Percentiles rank a stretch among this genome's conserved stretches.
phyloP scores from a whole-genome alignment of 2,329 filamentous ascomycete species.

The Penicillium glabrum region DNA sequence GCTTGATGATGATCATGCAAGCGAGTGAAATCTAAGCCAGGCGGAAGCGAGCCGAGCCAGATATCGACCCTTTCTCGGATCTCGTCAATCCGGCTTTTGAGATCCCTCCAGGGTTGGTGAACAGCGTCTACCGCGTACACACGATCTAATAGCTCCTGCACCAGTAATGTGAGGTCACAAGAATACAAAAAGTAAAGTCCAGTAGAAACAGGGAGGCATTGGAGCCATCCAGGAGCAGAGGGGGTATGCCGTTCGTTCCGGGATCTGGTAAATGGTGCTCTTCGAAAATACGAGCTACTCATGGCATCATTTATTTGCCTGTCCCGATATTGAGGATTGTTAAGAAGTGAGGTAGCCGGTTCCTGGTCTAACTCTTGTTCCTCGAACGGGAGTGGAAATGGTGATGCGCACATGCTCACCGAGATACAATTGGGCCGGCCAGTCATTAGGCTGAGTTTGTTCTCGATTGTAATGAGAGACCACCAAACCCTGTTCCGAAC shows the following conservation, averaged over 20 bases:
- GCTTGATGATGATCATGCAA: constrained; percentile 18
- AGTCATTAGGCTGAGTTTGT: neutral
- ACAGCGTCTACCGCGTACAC: neutral
- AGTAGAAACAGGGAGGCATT: neutral
- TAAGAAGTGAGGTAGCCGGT: neutral
- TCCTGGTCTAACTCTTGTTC: neutral
- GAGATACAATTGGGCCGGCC: neutral
- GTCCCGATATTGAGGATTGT: neutral
- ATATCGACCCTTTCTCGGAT: neutral
- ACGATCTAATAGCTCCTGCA: neutral
- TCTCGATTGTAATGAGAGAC: constrained; percentile 34
- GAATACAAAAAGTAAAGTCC: neutral
- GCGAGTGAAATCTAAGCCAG: neutral
- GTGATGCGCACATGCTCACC: neutral
- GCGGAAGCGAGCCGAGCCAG: constrained; percentile 10
- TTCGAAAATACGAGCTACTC: neutral
- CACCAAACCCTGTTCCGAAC: constrained; percentile 42
- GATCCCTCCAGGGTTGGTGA: neutral
- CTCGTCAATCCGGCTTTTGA: neutral
- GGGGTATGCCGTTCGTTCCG: neutral
- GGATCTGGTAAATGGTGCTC: neutral
- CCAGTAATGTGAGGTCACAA: neutral
- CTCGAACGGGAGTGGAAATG: neutral
- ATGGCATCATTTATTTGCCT: neutral
- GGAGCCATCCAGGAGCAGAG: neutral